Base-by-base conservation (phyloP, 768 basidiomycete species). In the Macrolepiota albuminosa region DNA sequence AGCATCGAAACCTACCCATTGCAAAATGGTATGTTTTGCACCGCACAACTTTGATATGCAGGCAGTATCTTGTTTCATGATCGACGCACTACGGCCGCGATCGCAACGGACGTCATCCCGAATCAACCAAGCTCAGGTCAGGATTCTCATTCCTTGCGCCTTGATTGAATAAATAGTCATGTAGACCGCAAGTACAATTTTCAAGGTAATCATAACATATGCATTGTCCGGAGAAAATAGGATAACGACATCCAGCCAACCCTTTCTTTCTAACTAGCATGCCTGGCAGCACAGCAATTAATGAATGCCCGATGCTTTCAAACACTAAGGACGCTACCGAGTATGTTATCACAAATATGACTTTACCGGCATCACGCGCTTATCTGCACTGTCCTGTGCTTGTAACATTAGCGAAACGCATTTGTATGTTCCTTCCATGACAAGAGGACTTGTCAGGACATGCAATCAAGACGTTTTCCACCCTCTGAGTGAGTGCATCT, bases 401-500 rank as follows among this genome's bases (percentile, higher is more conserved):
- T 14, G 26, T 7, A 37, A 50, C 24, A 42, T 46, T 16, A n/a
- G 34, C 29, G 33, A 48, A 48, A 51, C 58, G 3, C 2, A 39
- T 16, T n/a, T 36, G 24, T 36, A 24, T 24, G 55, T 46, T 33
- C 4, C 13, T 29, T n/a, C 2, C 29, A 46, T 24, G 14, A 16
- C 39, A 37, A 51, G 46, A 33, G 8, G 21, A 8, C 61, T 46
- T 50, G 64, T 70, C 72, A 40, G 67, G 69, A 42, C 70, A 74
- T 6, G 53, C 62, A 50, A 69, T 61, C 72, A 63, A 61, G 26
- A 34, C 6, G 14, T 63, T 47, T 64, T 63, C 8, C 64, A 66
- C 54, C 69, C 59, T 8, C 78, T 77, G 78, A 68, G 50, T 81
- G 79, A 7, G 67, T 69, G 54, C 69, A 81, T 21, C 69, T 56